Evolutionary conservation across 2,329 filamentous ascomycete genomes (phyloP), one percentile per base, ranked within the genome.

Genomic region (Epichloe festucae): DNA sequence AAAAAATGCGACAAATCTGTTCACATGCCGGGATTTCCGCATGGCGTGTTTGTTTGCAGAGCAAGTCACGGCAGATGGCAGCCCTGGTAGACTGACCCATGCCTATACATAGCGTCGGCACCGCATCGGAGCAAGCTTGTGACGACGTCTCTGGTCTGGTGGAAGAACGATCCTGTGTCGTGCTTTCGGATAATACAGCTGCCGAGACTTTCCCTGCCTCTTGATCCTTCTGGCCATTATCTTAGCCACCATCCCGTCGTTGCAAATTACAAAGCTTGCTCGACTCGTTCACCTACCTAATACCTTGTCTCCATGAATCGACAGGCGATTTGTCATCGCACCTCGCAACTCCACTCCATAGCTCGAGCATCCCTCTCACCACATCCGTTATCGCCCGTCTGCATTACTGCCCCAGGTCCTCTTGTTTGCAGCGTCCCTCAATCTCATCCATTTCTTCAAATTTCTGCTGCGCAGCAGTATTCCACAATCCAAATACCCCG

Each of bases 311-410:
- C 12, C 44, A 56, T 54, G 52, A 31, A 50, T 21, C 42, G 50
- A 7, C 27, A 42, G 21, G n/a, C 42, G 42, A 53, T 53, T 53
- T 53, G 53, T 48, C 54, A 51, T 53, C 51, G 49, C 44, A 14
- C 31, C 19, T 34, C 49, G 34, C 48, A 38, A 43, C 53, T 49
- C 48, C 49, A 47, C 39, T 51, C 41, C 35, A 45, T 40, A 51
- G 46, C 48, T 49, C 34, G 47, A 52, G 38, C 35, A 36, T 53
- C 49, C 49, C 23, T 49, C 27, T 52, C 53, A 54, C 55, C 46
- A 34, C 50, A 27, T 10, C 12, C 31, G 11, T 38, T 12, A n/a
- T 23, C 21, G 4, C 31, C 40, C 12, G 8, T 43, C 14, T 53
- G 43, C 21, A 15, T 46, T 23, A 7, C 42, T 19, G 27, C 51